Base-by-base conservation (phyloP, 768 basidiomycete species). In the Melanogaster broomeanus region DNA sequence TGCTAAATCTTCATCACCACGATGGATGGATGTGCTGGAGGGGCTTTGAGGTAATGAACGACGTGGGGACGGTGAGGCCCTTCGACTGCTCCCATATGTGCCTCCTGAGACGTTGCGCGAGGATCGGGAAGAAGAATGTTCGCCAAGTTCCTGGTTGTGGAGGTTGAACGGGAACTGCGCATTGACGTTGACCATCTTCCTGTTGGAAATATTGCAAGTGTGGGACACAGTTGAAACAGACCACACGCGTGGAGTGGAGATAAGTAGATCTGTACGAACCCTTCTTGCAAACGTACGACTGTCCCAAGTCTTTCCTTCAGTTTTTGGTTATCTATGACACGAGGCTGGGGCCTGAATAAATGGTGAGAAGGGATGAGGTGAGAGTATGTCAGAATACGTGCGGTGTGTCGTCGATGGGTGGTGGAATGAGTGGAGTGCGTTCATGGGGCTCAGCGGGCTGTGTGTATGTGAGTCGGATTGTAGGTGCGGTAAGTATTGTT, bases 131-230 rank as follows among this genome's bases (percentile, higher is more conserved):
- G 59, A 53, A 3, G 69, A 64, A 25, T 61, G 58, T 3, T 67
- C 65, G 16, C 51, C 61, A 25, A 63, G 51, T 9, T 43, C 48
- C 27, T 71, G 69, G 62, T 79, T 78, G 53, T 78, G 78, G 8
- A 86, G 72, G 60, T 82, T 81, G 69, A 87, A 87, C 0, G 85
- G 85, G 24, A 81, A 72, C 21, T 74, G 76, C 2, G 81, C 78
- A 49, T 77, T 77, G 13, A 87, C 77, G 49, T 86, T 85, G 56
- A 87, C 84, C 85, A 87, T 87, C 76, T 80, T 84, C 28, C 85
- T 87, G 64, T 30, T 25, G 48, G 44, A 28, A 50, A 13, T 45
- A 48, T 27, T 27, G 52, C 40, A 33, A 39, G 12, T 24, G 30
- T 49, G n/a, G 27, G 6, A 46, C 24, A 46, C 24, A 25, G 38